phyloP scores from a whole-genome alignment of 2,329 filamentous ascomycete genomes.

The Talaromyces sp. region DNA sequence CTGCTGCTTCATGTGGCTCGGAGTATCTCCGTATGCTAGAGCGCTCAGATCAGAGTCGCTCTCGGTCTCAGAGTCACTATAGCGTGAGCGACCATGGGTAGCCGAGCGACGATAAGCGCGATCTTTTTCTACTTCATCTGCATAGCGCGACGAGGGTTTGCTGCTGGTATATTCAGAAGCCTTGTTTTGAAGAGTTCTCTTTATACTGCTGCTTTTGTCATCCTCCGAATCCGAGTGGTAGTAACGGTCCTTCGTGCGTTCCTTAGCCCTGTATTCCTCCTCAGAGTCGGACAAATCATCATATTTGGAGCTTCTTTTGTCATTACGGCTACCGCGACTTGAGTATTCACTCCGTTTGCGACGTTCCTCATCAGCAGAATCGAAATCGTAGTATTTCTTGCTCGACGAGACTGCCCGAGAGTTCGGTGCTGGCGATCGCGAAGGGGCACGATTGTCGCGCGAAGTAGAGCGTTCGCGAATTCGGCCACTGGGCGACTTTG shows the following conservation, averaged over 20 bases:
- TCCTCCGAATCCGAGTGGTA: conserved; percentile 29
- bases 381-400: conserved; percentile 29
- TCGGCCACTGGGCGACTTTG: conserved; percentile 43
- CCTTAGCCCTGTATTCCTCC: conserved; percentile 22
- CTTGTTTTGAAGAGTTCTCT: conserved; percentile 12
- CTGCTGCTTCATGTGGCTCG: not conserved
- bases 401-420: conserved; percentile 18
- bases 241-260: conserved; percentile 24
- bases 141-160: conserved; percentile 5
- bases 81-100: conserved; percentile 20
- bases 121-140: conserved; percentile 14
- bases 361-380: conserved; percentile 24
- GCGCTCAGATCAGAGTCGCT: conserved; percentile 33
- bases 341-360: conserved; percentile 19
- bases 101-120: conserved; percentile 7
- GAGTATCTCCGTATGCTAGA: conserved; percentile 37
- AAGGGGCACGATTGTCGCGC: conserved; percentile 38
- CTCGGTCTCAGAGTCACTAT: conserved; percentile 25
- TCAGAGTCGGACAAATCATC: conserved; percentile 26
- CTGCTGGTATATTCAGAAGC: conserved; percentile 1
- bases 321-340: conserved; percentile 12
- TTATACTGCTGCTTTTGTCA: conserved; percentile 9
- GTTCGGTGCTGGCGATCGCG: conserved; percentile 27
- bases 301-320: conserved; percentile 21
- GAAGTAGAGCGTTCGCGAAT: conserved; percentile 42